Percentiles rank a stretch among this genome's conserved stretches.
phyloP scores from a whole-genome alignment of 495 filamentous ascomycete genomes.

The Achaetomiella virescens region DNA sequence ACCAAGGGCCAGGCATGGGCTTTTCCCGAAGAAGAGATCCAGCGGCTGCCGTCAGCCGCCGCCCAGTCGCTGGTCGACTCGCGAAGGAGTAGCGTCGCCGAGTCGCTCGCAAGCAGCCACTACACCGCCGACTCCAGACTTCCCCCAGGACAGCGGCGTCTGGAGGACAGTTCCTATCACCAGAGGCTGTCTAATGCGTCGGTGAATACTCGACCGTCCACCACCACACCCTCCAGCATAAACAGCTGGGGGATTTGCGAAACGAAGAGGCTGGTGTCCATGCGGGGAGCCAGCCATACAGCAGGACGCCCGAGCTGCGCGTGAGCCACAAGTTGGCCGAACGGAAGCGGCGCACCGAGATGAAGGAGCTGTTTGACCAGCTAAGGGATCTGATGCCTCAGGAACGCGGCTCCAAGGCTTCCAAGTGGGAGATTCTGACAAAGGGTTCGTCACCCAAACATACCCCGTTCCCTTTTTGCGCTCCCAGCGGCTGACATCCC shows the following conservation, averaged over 20 bases:
- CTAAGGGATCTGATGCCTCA: conserved; percentile 76
- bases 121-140: conserved; percentile 64
- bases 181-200: conserved; percentile 29
- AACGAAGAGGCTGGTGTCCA: conserved; percentile 51
- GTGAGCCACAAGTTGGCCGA: conserved; percentile 95
- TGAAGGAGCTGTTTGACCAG: conserved; percentile 95
- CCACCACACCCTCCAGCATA: conserved; percentile 72
- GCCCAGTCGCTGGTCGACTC: conserved; percentile 57
- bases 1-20: conserved; percentile 79
- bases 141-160: conserved; percentile 62
- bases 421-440: conserved; percentile 98
- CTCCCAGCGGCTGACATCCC: conserved; percentile 11
- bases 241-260: conserved; percentile 60
- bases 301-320: conserved; percentile 87
- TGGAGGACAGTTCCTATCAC: conserved; percentile 46
- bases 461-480: background rate
- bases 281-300: conserved; percentile 69
- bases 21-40: conserved; percentile 69
- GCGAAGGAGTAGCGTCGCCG: conserved; percentile 64
- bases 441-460: conserved; percentile 56
- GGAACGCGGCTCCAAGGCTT: conserved; percentile 85
- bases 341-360: conserved; percentile 90
- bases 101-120: conserved; percentile 66
- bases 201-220: conserved; percentile 47
- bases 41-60: conserved; percentile 35